Percentiles rank a stretch among this genome's conserved stretches.
Conservation (phyloP, 768 basidiomycete genomes). For the Kwoniella sp. region DNA sequence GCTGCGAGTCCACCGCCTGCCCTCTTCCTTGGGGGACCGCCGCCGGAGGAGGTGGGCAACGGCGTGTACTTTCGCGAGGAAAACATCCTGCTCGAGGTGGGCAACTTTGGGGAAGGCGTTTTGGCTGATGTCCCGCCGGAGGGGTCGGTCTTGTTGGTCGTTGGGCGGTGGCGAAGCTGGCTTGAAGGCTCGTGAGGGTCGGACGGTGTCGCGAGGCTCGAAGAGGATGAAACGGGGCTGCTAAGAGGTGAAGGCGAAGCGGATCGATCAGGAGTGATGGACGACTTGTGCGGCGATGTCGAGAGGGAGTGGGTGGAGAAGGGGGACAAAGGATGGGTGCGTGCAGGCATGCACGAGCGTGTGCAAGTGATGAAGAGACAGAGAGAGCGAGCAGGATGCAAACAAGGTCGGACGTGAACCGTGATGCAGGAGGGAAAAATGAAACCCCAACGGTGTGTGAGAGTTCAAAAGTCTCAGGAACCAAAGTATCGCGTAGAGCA, state of each 20-base stretch:
- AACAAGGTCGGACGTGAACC: too few relatives aligned
- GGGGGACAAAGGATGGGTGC: too few relatives aligned
- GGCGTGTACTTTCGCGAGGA: conserved; percentile 43
- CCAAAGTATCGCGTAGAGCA: too few relatives aligned
- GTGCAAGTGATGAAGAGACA: too few relatives aligned
- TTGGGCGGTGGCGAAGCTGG: not conserved
- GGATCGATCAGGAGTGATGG: too few relatives aligned
- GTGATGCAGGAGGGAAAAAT: too few relatives aligned
- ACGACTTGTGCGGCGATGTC: not conserved
- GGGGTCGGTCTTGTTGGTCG: not conserved
- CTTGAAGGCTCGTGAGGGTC: conserved; percentile 2
- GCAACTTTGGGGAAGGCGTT: conserved; percentile 13
- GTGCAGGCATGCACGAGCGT: too few relatives aligned
- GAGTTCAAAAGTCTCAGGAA: too few relatives aligned
- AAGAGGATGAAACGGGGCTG: not conserved
- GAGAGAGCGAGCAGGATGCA: too few relatives aligned
- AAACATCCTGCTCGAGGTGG: conserved; percentile 34
- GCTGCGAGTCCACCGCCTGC: conserved; percentile 35
- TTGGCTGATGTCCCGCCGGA: not conserved
- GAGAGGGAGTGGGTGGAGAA: not conserved
- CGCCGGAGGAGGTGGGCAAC: conserved; percentile 31
- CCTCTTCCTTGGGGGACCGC: conserved; percentile 17
- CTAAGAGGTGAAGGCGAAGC: not conserved
- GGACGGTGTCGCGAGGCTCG: conserved; percentile 4
- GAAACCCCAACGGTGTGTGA: too few relatives aligned